Percentiles rank a stretch among this genome's conserved stretches.
phyloP scores from a whole-genome alignment of 768 basidiomycete species.

The Rhizopogon sp. region DNA sequence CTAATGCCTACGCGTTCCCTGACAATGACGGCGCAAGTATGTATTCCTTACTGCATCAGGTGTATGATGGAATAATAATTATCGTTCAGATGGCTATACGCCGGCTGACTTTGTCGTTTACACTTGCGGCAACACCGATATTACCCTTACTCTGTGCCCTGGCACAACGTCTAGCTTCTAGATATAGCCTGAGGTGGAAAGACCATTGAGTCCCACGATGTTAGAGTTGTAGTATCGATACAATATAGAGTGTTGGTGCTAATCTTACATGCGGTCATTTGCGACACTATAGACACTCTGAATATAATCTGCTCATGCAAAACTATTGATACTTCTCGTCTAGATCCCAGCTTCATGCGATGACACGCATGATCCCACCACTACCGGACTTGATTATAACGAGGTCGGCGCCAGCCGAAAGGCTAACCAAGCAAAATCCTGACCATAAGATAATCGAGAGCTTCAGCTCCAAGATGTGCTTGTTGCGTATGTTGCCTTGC shows the following conservation, averaged over 20 bases:
- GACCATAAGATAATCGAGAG: too few species aligned
- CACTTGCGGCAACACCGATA: slow-evolving; percentile 21
- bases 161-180: slow-evolving; percentile 13
- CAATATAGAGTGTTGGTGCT: not conserved
- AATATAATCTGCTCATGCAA: not conserved
- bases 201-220: too few species aligned
- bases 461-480: too few species aligned
- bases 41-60: not conserved
- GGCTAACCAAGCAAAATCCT: too few species aligned
- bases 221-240: not conserved
- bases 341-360: too few species aligned
- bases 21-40: slow-evolving; percentile 26
- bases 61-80: not conserved
- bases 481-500: too few species aligned
- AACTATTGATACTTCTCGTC: too few species aligned
- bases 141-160: slow-evolving; percentile 27
- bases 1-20: slow-evolving; percentile 28
- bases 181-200: not conserved
- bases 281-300: not conserved
- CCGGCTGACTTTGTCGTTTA: slow-evolving; percentile 26
- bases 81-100: slow-evolving; percentile 14
- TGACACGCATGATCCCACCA: too few species aligned
- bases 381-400: too few species aligned
- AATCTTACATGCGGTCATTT: not conserved
- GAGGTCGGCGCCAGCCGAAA: too few species aligned